Evolutionary conservation across 2,329 filamentous ascomycete genomes (phyloP), one percentile per base, ranked within the genome.

Genomic region (Huntiella decipiens): DNA sequence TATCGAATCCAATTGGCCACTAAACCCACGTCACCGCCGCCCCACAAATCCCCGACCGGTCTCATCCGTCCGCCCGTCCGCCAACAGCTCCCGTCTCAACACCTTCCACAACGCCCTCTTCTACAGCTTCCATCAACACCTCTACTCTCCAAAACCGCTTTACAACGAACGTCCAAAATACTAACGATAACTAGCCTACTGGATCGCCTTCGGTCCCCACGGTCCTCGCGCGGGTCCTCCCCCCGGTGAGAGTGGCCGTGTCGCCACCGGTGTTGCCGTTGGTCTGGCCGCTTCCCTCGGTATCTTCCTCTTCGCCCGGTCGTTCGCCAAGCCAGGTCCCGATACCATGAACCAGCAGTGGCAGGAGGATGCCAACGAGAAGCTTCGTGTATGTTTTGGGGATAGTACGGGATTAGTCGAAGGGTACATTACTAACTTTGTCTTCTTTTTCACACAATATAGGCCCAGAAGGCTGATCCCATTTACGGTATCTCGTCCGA

Each of bases 171-270:
- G 7, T 38, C 8, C 15, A 34, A 34, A 43, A 13, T 19, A 17
- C 15, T 39, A 13, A 17, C 35, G 16, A n/a, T 36, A 38, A 15
- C 64, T 62, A 98, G 91, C 91, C 54, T 98, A 96, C 77, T 98
- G 83, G 80, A 94, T 98, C 60, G 87, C 91, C 54, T 98, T 98
- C 62, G 91, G 91, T 54, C 79, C 87, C 60, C 91, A 98, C 66
- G 91, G 91, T 49, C 91, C 91, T 56, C 88, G 91, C 57, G 79
- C 88, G 55, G 68, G 72, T 52, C 64, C 81, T 54, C 84, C 88
- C 52, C 82, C 91, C 54, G 88, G 84, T 58, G 88, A 95, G 73
- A 73, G 71, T 64, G 73, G 75, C 65, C 87, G 79, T 63, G 71
- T 96, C 56, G 71, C 82, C 58, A 67, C 77, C 60, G 82, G 86